Base-by-base conservation (phyloP, 2,329 filamentous ascomycete genomes). In the Chaetothyriales sp. region DNA sequence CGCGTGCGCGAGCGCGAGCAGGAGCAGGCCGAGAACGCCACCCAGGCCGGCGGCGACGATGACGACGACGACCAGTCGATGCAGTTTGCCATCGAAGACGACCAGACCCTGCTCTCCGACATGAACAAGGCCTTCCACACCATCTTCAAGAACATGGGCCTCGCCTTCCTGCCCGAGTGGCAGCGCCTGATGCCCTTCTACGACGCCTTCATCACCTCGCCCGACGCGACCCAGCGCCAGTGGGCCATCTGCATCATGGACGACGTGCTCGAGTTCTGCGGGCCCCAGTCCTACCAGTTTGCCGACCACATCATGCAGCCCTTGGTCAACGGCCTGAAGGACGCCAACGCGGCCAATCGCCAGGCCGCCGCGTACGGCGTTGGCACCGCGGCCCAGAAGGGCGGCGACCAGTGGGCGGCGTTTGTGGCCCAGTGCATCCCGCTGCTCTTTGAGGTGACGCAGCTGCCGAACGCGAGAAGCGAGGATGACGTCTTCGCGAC, bases 111-210 rank as follows among this genome's bases (percentile, higher is more conserved):
- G 18, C 77, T 98, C 44, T 95, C 89, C 1, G 92, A 98, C 65
- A 98, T 98, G 92, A 98, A 98, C 80, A 98, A 98, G 75, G 90
- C 92, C 0, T 98, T 94, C 78, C 92, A 98, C 70, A 90, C 89
- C 55, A 88, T 98, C 59, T 98, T 98, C 77, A 97, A 97, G 75
- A 89, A 95, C 71, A 89, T 95, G 66, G 86, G 87, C 20, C 76
- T 81, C 8, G 73, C 77, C 9, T 98, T 98, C 75, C 76, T 98
- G 50, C 84, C 82, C 4, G 76, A 87, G 44, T 98, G 90, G 89
- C 86, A 95, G 66, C 80, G 81, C 50, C 76, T 98, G 20, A 81
- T 95, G 67, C 73, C 77, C 9, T 94, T 88, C 51, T 97, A 97
- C 67, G 82, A 89, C 61, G 76, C 76, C 29, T 97, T 97, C 68